Base-by-base conservation (phyloP, 2,329 filamentous ascomycete genomes). In the Colletotrichum ledebouriae region DNA sequence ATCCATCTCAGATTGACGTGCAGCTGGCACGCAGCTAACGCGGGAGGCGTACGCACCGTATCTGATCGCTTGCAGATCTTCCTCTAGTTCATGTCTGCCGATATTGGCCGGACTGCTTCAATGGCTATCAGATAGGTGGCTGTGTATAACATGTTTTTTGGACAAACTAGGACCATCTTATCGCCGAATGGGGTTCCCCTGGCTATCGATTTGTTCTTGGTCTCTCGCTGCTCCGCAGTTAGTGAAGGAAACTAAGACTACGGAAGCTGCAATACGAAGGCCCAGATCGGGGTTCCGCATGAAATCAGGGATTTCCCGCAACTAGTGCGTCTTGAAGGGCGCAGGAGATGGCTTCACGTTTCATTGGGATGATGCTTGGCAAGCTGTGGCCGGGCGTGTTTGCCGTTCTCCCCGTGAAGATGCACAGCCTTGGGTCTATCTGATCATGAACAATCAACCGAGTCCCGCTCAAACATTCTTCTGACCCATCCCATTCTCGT, bases 401-500 rank as follows among this genome's bases (percentile, higher is more conserved):
- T 11, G 11, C 25, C 1, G 7, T 3, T 7, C 4, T 22, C 17
- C 44, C n/a, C 37, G 53, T 37, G 25, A 49, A 50, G 11, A 4
- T 53, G 33, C 13, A 22, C 50, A n/a, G 25, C 15, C 20, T 11
- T 4, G 33, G 15, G 10, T 37, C 34, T 41, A 56, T 56, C 58
- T 50, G 4, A 57, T 39, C 22, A 1, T 9, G 9, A 33, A 22
- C 37, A 61, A 22, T 20, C 39, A 12, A 0, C 2, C 46, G 44
- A 52, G 1, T 34, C 11, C 6, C 11, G 3, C n/a, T 39, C 33
- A 37, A 68, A 33, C 5, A 50, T n/a, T 4, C 66, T 65, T 13
- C 42, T 60, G 4, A 41, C 61, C 66, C 66, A 69, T 60, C 55
- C 61, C 61, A 69, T 56, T 17, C 61, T 59, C 47, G 66, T 69